Evolutionary conservation across 139 green algal species (phyloP).

Genomic region (Coccomyxa sp.): DNA sequence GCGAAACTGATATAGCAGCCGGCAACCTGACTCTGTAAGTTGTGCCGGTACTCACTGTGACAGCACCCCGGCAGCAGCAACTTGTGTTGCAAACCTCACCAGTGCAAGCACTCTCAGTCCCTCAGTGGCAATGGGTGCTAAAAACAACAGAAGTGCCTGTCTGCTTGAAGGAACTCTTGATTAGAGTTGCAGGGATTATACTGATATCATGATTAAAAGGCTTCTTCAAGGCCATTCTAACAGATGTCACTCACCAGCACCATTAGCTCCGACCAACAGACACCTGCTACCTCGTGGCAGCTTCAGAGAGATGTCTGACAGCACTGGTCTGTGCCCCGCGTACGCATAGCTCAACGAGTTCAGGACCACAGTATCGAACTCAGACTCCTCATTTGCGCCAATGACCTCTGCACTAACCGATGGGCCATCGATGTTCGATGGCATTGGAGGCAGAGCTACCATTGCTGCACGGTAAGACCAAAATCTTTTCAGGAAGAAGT

Average conservation of each 20-base stretch:
- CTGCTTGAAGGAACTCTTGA: not conserved
- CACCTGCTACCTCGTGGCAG: slow-evolving; percentile 45
- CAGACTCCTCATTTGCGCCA: not conserved
- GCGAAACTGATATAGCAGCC: not conserved
- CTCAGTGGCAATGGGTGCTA: not conserved
- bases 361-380: slow-evolving; percentile 24
- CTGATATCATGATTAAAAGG: too few species aligned
- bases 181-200: too few species aligned
- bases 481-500: too few species aligned
- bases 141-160: not conserved
- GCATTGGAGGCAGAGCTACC: too few species aligned
- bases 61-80: not conserved
- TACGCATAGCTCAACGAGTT: slow-evolving; percentile 29
- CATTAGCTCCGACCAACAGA: slow-evolving; percentile 92
- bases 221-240: not conserved
- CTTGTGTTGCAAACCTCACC: not conserved
- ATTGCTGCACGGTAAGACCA: too few species aligned
- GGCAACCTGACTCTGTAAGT: not conserved
- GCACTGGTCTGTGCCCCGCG: slow-evolving; percentile 4
- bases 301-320: not conserved
- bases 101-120: not conserved
- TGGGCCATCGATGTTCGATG: too few species aligned
- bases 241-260: slow-evolving; percentile 50
- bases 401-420: not conserved
- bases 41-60: not conserved